Conservation (phyloP, 192 early-diverging fungal genomes). For the Mycoemilia scoparia region DNA sequence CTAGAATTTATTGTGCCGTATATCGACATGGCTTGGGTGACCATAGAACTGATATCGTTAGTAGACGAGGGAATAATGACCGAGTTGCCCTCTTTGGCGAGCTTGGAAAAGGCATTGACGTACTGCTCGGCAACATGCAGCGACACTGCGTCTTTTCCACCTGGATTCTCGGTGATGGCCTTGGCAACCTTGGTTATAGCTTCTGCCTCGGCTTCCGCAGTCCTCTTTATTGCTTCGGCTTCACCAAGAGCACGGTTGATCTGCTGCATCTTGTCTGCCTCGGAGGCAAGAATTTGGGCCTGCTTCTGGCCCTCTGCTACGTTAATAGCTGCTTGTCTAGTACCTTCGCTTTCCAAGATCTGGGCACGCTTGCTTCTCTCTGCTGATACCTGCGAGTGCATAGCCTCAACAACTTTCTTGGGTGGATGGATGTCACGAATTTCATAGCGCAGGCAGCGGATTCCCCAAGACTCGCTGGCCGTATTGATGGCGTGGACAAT, state of each 20-base stretch:
- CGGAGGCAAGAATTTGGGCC: conserved; percentile 79
- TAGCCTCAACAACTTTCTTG: conserved; percentile 79
- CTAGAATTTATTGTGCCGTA: conserved; percentile 13
- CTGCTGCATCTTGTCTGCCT: conserved; percentile 75
- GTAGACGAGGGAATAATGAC: conserved; percentile 73
- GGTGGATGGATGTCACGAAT: conserved; percentile 94
- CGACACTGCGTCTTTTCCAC: conserved; percentile 68
- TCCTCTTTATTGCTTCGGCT: conserved; percentile 70
- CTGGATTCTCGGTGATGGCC: conserved; percentile 44
- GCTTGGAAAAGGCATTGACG: conserved; percentile 76
- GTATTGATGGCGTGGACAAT: conserved; percentile 90
- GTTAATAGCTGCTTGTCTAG: conserved; percentile 86
- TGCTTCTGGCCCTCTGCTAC: conserved; percentile 91
- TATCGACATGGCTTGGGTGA: conserved; percentile 53
- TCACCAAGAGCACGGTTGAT: conserved; percentile 84
- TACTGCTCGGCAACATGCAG: conserved; percentile 92
- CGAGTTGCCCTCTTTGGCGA: conserved; percentile 86
- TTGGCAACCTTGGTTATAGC: conserved; percentile 64
- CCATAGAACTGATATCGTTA: conserved; percentile 72
- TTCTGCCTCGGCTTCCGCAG: conserved; percentile 61
- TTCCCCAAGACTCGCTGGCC: conserved; percentile 90
- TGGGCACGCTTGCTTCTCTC: conserved; percentile 92
- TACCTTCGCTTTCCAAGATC: conserved; percentile 73
- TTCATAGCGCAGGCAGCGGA: conserved; percentile 88
- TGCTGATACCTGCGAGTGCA: conserved; percentile 96